phyloP scores from a whole-genome alignment of 805 yeast species.

The Monosporozyma yasuniensis region DNA sequence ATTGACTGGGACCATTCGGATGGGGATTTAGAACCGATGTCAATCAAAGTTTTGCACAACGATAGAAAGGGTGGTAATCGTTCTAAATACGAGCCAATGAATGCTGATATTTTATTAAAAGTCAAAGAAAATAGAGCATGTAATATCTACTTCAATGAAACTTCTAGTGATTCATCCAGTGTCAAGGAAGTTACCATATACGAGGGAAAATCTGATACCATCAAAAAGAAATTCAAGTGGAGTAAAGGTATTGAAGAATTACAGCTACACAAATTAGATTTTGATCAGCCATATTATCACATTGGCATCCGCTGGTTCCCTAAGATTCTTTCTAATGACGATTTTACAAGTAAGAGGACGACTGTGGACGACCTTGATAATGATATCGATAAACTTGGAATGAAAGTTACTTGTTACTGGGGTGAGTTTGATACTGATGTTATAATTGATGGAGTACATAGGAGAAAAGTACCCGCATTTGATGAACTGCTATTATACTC shows the following conservation, averaged over 20 bases:
- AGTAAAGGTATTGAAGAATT: constrained; percentile 56
- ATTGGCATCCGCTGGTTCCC: constrained; percentile 75
- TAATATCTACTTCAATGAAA: constrained; percentile 46
- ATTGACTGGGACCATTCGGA: constrained; percentile 19
- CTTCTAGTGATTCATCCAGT: constrained; percentile 38
- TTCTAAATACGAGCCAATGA: constrained; percentile 54
- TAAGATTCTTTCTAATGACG: constrained; percentile 36
- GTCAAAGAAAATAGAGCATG: constrained; percentile 61
- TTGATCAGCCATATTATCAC: constrained; percentile 46
- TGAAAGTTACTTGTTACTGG: constrained; percentile 65
- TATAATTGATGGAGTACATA: constrained; percentile 31
- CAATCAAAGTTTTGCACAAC: constrained; percentile 43
- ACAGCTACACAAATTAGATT: constrained; percentile 55
- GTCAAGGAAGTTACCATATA: constrained; percentile 54
- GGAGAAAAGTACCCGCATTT: constrained; percentile 54
- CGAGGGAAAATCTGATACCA: constrained; percentile 26
- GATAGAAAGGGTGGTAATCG: constrained; percentile 36
- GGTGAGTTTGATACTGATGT: constrained; percentile 53
- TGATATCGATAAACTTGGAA: constrained; percentile 37
- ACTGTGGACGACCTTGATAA: constrained; percentile 18
- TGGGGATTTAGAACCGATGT: constrained; percentile 33
- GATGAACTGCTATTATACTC: constrained; percentile 61
- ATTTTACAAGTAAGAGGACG: constrained; percentile 1
- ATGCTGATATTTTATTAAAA: constrained; percentile 50
- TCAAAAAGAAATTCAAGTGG: constrained; percentile 38